A percentile compares a stretch with the other conserved stretches of the same genome.
These are phyloP conservation scores for Veloboletus limbatus DNA, from an alignment of 1,284 basidiomycete species.

Conservation along the genomic window DNA sequence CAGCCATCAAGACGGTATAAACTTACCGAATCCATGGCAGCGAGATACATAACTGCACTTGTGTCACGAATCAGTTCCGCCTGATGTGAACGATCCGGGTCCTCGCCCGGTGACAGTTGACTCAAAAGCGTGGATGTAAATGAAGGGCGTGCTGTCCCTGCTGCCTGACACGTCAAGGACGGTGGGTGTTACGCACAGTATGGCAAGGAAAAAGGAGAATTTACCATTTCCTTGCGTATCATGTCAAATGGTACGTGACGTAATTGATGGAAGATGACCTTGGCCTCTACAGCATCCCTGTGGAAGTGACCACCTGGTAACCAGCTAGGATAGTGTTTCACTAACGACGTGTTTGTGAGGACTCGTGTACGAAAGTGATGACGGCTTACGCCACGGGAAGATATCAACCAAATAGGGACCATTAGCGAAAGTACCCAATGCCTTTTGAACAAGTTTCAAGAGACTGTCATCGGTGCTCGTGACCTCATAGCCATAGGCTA, in stretches of 20 bases:
- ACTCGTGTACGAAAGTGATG: background rate
- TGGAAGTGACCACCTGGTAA: conserved; percentile 14
- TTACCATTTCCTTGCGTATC: conserved; percentile 13
- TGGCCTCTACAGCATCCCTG: conserved; percentile 5
- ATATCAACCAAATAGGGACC: conserved; percentile 13
- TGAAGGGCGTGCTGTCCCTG: conserved; percentile 12
- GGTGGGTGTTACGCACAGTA: background rate
- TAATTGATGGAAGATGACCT: background rate
- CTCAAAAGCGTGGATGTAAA: conserved; percentile 13
- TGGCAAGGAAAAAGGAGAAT: background rate
- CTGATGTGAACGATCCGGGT: conserved; percentile 2
- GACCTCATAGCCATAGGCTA: conserved; percentile 13
- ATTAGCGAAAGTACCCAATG: background rate
- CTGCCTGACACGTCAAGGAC: conserved; percentile 1
- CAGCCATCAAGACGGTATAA: too few relatives aligned
- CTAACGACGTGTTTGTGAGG: background rate
- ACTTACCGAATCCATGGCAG: conserved; percentile 14
- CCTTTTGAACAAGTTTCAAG: conserved; percentile 8
- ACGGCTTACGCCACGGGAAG: conserved; percentile 7
- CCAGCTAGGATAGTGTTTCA: conserved; percentile 16
- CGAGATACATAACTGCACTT: conserved; percentile 9
- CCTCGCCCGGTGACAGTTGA: conserved; percentile 11
- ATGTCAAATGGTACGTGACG: conserved; percentile 10
- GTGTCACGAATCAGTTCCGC: conserved; percentile 15
- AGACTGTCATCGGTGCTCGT: conserved; percentile 3